These are phyloP conservation scores for Apophysomyces elegans DNA, from an alignment of 371 early-diverging fungal genomes.

Conservation along the genomic window DNA sequence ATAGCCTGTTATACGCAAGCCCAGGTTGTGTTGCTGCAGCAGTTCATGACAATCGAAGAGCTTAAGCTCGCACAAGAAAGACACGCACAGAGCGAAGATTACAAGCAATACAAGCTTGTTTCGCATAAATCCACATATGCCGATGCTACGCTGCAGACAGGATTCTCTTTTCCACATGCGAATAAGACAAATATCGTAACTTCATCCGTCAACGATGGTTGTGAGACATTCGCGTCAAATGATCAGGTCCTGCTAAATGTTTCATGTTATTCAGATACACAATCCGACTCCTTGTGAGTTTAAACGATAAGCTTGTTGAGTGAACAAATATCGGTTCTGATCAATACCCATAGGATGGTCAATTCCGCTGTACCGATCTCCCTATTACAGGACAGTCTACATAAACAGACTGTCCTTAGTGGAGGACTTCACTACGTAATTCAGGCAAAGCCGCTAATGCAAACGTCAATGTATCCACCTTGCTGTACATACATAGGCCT, in stretches of 20 bases:
- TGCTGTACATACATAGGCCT: conserved; percentile 9
- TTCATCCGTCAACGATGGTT: neutral
- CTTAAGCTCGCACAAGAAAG: neutral
- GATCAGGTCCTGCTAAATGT: conserved; percentile 15
- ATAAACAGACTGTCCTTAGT: conserved; percentile 12
- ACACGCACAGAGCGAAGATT: neutral
- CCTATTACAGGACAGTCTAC: conserved; percentile 13
- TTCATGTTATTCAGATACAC: conserved; percentile 7
- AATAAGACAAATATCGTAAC: conserved; percentile 1
- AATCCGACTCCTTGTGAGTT: conserved; percentile 14
- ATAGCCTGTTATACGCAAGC: conserved; percentile 17
- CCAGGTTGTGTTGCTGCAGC: conserved; percentile 17
- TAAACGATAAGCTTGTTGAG: neutral
- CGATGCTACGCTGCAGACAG: neutral
- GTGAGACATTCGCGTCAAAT: conserved; percentile 1
- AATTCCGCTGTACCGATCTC: conserved; percentile 4
- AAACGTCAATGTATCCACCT: conserved; percentile 7
- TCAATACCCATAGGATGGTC: conserved; percentile 10
- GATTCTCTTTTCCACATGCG: conserved; percentile 9
- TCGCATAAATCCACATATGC: neutral
- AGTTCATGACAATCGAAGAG: conserved; percentile 19
- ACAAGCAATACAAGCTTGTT: neutral
- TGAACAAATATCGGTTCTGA: neutral
- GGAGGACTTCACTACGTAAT: conserved; percentile 2
- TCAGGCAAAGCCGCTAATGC: neutral